A percentile compares a stretch with the other conserved stretches of the same genome.
phyloP scores from a whole-genome alignment of 805 yeast genomes.

The Hanseniaspora jakobsenii region DNA sequence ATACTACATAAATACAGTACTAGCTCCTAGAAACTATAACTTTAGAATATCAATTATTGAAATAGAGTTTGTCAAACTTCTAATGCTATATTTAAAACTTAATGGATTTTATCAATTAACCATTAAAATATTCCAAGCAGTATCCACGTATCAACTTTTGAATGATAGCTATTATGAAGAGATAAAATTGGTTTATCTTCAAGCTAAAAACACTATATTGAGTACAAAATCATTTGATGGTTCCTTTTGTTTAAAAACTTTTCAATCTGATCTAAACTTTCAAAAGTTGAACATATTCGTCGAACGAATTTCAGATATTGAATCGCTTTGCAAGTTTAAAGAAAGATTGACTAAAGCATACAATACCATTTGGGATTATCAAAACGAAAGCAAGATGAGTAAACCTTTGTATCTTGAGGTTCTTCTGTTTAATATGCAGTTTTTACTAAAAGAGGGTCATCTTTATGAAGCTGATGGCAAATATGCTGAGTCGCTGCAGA shows the following conservation, averaged over 20 bases:
- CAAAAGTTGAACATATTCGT: neutral
- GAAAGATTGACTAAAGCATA: slow-evolving; percentile 17
- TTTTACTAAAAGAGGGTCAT: slow-evolving; percentile 14
- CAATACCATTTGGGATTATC: slow-evolving; percentile 22
- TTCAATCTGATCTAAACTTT: neutral
- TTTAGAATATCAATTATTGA: slow-evolving; percentile 19
- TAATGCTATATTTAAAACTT: slow-evolving; percentile 23
- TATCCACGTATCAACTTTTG: neutral
- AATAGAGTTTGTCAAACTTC: slow-evolving; percentile 19
- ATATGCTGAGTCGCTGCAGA: slow-evolving; percentile 24
- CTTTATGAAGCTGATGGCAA: slow-evolving; percentile 15
- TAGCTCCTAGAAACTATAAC: slow-evolving; percentile 11
- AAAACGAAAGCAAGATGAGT: slow-evolving; percentile 20
- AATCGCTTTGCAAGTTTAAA: too few relatives aligned
- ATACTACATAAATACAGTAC: slow-evolving; percentile 28
- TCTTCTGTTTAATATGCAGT: slow-evolving; percentile 24
- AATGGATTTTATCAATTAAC: slow-evolving; percentile 22
- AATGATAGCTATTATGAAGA: neutral
- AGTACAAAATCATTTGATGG: neutral
- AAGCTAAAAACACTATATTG: neutral
- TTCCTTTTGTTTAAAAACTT: too few relatives aligned
- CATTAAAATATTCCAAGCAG: slow-evolving; percentile 13
- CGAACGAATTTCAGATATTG: neutral
- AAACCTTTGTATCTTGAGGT: slow-evolving; percentile 13
- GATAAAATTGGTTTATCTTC: neutral